Conservation (phyloP, 768 basidiomycete species). For the Pisolithus microcarpus region DNA sequence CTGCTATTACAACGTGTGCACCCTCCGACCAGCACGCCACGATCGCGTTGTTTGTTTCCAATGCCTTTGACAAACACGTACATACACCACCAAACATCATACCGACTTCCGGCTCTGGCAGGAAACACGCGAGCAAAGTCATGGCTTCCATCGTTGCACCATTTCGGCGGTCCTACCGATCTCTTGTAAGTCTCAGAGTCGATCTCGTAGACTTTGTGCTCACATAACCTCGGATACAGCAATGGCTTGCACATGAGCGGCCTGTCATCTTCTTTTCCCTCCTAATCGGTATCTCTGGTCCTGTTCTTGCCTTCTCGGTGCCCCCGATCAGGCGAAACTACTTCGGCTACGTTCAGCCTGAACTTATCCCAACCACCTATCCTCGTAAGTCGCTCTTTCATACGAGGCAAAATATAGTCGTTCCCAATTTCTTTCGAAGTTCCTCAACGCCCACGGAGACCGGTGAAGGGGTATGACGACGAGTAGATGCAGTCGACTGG, state of each 20-base stretch:
- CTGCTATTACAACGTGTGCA: too few relatives aligned
- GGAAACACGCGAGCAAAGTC: not conserved
- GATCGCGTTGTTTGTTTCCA: too few relatives aligned
- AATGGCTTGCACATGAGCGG: slow-evolving; percentile 85
- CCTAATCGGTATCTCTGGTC: slow-evolving; percentile 67
- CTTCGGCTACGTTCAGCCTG: slow-evolving; percentile 66
- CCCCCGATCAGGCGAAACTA: slow-evolving; percentile 69
- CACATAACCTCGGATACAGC: slow-evolving; percentile 36
- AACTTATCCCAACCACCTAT: slow-evolving; percentile 68
- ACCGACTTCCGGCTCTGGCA: slow-evolving; percentile 11
- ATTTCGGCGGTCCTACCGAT: slow-evolving; percentile 23
- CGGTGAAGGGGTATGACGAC: slow-evolving; percentile 73
- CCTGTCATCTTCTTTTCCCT: slow-evolving; percentile 88
- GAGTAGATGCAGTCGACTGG: slow-evolving; percentile 20
- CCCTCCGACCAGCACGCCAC: too few relatives aligned
- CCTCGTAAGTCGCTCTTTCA: slow-evolving; percentile 49
- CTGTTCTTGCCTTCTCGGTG: slow-evolving; percentile 61
- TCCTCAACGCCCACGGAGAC: slow-evolving; percentile 61
- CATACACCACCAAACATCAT: slow-evolving; percentile 15
- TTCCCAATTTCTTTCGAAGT: slow-evolving; percentile 34
- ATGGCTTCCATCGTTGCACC: slow-evolving; percentile 27
- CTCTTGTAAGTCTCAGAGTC: slow-evolving; percentile 17
- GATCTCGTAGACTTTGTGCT: not conserved
- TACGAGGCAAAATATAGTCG: not conserved
- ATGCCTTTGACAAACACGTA: slow-evolving; percentile 15